Evolutionary conservation across 2,329 filamentous ascomycete species (phyloP), one percentile per base, ranked within the genome.

Genomic region (Cytospora mali): DNA sequence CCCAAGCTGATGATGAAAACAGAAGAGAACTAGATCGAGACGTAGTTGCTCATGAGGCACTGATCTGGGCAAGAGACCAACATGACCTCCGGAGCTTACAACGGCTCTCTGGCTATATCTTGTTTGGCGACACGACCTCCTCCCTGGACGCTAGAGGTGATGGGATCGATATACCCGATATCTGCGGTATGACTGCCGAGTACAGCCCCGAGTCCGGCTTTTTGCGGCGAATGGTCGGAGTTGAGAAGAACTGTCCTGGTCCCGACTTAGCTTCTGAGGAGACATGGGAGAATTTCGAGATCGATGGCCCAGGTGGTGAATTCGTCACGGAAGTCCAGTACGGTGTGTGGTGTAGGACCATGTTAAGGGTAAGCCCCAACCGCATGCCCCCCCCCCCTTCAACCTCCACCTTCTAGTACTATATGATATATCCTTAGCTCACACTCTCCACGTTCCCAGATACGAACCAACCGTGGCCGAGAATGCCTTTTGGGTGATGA

Each of bases 1-100:
- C 21, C 4, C 13, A n/a, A 1, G 14, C 10, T 14, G 11, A 10
- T 25, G 11, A 13, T 1, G 16, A 27, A n/a, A n/a, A n/a, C n/a
- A n/a, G n/a, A n/a, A n/a, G n/a, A n/a, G n/a, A n/a, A n/a, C n/a
- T 55, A 4, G 5, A 2, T 1, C 1, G 9, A 13, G 14, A 35
- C 14, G 27, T 57, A 9, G 2, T 57, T 10, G 4, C 27, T 6
- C 42, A 27, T 7, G 28, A 48, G 2, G 55, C 55, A n/a, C 21
- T 57, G 42, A 57, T 57, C 28, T 57, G 55, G 55, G 55, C 55
- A 27, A 57, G 25, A 48, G 14, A 50, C n/a, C 13, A 11, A 6
- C 16, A 23, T 2, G 55, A 57, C 21, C 28, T 18, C 2, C 42
- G 21, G 42, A 10, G 21, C n/a, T 23, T 57, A 42, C 42, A 42